Base-by-base conservation (phyloP, 495 filamentous ascomycete genomes). In the Talaromyces thailandensis region DNA sequence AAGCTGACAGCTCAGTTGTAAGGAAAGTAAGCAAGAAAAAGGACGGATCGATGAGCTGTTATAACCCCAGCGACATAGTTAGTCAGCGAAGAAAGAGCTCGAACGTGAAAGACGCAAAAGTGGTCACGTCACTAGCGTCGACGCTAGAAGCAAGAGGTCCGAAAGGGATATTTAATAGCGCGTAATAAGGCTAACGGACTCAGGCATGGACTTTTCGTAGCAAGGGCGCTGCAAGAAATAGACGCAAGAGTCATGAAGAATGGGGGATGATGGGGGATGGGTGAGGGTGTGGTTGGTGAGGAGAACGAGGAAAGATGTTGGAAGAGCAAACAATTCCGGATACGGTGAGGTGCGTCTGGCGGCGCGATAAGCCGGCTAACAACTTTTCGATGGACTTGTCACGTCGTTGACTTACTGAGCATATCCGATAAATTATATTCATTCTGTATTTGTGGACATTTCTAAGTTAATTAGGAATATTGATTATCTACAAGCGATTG, bases 311-410 rank as follows among this genome's bases (percentile, higher is more conserved):
- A 45, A n/a, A 37, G 12, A 9, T 31, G 29, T 31, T 31, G 29
- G 29, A 31, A 35, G 9, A 35, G 31, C 31, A 35, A 35, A 21
- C 26, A 29, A 24, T 23, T 58, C 56, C 56, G 45, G 60, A 62
- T 62, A 29, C 40, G 60, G 60, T 62, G 60, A 62, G 60, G 45
- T 62, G 60, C 60, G n/a, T 62, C 43, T 32, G 26, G 25, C 37
- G 48, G 37, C 40, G 40, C 43, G 18, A 48, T 48, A 16, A 40
- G 35, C 35, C 35, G 4, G 35, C 31, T n/a, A 7, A 16, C 35
- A 40, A n/a, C 14, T 16, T 40, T 40, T 40, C 6, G 26, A 32
- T 32, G 2, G 5, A 16, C 16, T 3, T 16, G 5, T 16, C 14
- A 16, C 4, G 1, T 9, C 0, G 8, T 35, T 35, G 8, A 12